These are phyloP conservation scores for Dendryphion nanum DNA, from an alignment of 2,329 filamentous ascomycete species.

Conservation along the genomic window DNA sequence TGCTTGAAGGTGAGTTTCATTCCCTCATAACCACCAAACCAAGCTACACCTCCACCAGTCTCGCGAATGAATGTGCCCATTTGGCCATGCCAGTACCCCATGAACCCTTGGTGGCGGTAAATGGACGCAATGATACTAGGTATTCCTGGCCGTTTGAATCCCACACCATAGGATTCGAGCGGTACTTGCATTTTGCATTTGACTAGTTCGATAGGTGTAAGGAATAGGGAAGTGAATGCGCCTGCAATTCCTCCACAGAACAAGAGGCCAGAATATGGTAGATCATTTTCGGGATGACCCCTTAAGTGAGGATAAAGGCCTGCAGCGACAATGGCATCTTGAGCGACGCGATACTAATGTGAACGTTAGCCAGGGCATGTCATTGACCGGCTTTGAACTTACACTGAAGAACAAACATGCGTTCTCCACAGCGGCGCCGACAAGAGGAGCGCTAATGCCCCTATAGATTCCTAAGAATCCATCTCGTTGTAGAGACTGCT, in stretches of 20 bases:
- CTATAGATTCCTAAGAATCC: conserved; percentile 83
- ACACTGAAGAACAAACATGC: conserved; percentile 88
- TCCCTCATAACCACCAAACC: conserved; percentile 66
- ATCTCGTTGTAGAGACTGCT: conserved; percentile 75
- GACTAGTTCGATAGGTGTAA: conserved; percentile 94
- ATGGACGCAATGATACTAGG: conserved; percentile 73
- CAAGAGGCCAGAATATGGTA: conserved; percentile 75
- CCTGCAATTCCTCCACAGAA: conserved; percentile 83
- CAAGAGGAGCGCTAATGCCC: conserved; percentile 85
- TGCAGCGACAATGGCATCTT: conserved; percentile 63
- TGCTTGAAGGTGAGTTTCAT: conserved; percentile 69
- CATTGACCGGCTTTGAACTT: conserved; percentile 16
- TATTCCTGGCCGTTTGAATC: conserved; percentile 58
- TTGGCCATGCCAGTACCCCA: conserved; percentile 94
- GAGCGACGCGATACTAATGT: conserved; percentile 46
- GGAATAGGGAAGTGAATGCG: conserved; percentile 81
- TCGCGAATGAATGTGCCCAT: conserved; percentile 91
- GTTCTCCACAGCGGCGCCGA: conserved; percentile 89
- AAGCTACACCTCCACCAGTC: conserved; percentile 87
- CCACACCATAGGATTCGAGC: conserved; percentile 36
- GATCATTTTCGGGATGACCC: conserved; percentile 46
- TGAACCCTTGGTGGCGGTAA: conserved; percentile 76
- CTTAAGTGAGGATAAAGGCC: conserved; percentile 50
- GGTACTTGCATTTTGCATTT: conserved; percentile 98
- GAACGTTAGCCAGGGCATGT: background rate